Evolutionary conservation across 1,284 basidiomycete genomes (phyloP).

Genomic region (Blastosporella zonata): DNA sequence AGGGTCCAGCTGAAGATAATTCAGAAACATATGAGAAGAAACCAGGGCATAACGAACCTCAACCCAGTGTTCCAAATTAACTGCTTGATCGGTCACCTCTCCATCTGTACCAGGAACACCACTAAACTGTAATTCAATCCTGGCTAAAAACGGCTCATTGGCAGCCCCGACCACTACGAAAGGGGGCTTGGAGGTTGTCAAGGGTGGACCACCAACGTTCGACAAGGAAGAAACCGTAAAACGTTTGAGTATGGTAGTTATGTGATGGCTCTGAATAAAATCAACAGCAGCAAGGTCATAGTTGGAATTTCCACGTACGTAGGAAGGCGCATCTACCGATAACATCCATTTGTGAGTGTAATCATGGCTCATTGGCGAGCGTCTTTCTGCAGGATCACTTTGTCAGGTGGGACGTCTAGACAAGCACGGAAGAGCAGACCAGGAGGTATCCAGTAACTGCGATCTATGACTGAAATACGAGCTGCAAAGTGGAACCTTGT

Average conservation of each 20-base stretch:
- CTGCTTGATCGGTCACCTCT: slow-evolving; percentile 26
- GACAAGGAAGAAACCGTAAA: slow-evolving; percentile 47
- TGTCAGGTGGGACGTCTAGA: too few species aligned
- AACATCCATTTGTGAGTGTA: slow-evolving; percentile 74
- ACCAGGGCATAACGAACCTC: slow-evolving; percentile 45
- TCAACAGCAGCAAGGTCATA: slow-evolving; percentile 4
- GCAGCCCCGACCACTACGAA: slow-evolving; percentile 58
- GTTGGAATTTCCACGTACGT: slow-evolving; percentile 42
- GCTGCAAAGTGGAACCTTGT: slow-evolving; percentile 69
- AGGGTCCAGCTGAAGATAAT: slow-evolving; percentile 52
- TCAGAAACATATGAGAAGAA: slow-evolving; percentile 4
- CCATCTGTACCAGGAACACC: slow-evolving; percentile 20
- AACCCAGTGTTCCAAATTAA: slow-evolving; percentile 68
- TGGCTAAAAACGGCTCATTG: slow-evolving; percentile 61
- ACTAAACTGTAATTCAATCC: slow-evolving; percentile 51
- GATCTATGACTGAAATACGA: slow-evolving; percentile 59
- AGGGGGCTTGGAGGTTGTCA: slow-evolving; percentile 45
- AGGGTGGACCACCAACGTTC: slow-evolving; percentile 34
- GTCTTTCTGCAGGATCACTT: slow-evolving; percentile 39
- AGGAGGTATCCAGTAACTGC: slow-evolving; percentile 57
- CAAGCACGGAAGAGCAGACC: slow-evolving; percentile 36
- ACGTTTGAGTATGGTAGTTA: slow-evolving; percentile 50
- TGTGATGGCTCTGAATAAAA: slow-evolving; percentile 43
- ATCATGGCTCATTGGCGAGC: slow-evolving; percentile 28
- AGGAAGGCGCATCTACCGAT: slow-evolving; percentile 63